These are phyloP conservation scores for Psilocybe subaeruginosa DNA, from an alignment of 768 basidiomycete genomes.

Conservation along the genomic window DNA sequence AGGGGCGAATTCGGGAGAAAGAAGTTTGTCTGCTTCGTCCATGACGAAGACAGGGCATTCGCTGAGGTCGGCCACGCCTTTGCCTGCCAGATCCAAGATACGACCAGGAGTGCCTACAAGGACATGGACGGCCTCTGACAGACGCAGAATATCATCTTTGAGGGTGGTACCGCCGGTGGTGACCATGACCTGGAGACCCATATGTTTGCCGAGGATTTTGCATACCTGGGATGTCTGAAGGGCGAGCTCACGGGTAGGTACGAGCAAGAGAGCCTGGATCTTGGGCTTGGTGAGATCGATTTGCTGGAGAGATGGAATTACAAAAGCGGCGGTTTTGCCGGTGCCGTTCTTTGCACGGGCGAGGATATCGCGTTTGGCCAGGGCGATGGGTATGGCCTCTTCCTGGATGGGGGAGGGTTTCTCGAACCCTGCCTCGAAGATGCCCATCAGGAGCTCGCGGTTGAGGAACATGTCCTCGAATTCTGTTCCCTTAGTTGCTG, in stretches of 20 bases:
- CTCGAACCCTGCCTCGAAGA: conserved; percentile 98
- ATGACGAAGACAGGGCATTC: conserved; percentile 97
- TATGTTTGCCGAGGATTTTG: conserved; percentile 95
- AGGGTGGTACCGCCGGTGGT: conserved; percentile 98
- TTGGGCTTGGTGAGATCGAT: conserved; percentile 82
- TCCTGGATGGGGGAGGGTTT: conserved; percentile 98
- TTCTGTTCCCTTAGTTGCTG: conserved; percentile 89
- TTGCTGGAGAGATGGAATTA: conserved; percentile 95
- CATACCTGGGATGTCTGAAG: conserved; percentile 99
- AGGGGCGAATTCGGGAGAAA: conserved; percentile 96
- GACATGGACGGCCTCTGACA: conserved; percentile 90
- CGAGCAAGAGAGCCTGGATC: conserved; percentile 95
- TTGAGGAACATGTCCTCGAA: conserved; percentile 94
- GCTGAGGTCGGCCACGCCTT: conserved; percentile 90
- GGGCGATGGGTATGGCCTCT: conserved; percentile 95
- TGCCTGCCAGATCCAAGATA: conserved; percentile 92
- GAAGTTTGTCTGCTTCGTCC: conserved; percentile 99
- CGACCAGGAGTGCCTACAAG: conserved; percentile 97
- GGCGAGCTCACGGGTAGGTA: conserved; percentile 98
- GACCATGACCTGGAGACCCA: conserved; percentile 97
- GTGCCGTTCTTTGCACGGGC: conserved; percentile 97
- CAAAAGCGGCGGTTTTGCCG: conserved; percentile 98
- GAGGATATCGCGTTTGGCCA: conserved; percentile 91
- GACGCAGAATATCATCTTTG: conserved; percentile 95
- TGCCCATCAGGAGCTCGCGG: conserved; percentile 98